Evolutionary conservation across 257 asterid species (phyloP).

Genomic region (Scutellaria barbata): DNA sequence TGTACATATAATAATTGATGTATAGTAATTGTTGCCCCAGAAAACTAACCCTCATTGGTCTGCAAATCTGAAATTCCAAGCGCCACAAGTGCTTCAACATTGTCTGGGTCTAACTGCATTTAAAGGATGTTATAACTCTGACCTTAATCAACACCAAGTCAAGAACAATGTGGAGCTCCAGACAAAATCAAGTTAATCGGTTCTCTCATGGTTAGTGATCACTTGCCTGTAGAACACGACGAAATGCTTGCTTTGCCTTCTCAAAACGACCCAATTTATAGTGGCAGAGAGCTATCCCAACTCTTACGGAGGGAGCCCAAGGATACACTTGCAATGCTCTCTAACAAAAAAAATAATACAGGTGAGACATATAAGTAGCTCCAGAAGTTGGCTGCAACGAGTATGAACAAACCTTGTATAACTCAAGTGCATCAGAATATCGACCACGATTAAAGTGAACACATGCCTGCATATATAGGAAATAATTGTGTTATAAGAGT

Average conservation of each 20-base stretch:
- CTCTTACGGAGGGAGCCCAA: conserved; percentile 84
- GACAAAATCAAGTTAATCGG: conserved; percentile 26
- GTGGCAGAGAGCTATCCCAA: conserved; percentile 94
- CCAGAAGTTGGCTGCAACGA: conserved; percentile 26
- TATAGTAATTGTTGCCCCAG: conserved; percentile 8
- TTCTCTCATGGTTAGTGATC: conserved; percentile 22
- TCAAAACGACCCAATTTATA: conserved; percentile 82
- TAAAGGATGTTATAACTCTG: conserved; percentile 36
- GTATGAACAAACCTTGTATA: conserved; percentile 74
- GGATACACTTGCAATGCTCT: conserved; percentile 91
- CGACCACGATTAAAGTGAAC: conserved; percentile 91
- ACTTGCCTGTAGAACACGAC: conserved; percentile 92
- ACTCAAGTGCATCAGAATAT: conserved; percentile 81
- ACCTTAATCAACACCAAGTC: conserved; percentile 22
- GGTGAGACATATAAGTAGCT: conserved; percentile 24
- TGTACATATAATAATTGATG: conserved; percentile 1
- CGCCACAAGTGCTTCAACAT: conserved; percentile 95
- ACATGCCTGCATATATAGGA: conserved; percentile 74
- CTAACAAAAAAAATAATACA: conserved; percentile 49
- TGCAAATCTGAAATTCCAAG: conserved; percentile 95
- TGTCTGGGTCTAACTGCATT: conserved; percentile 88
- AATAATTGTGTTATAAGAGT: conserved; percentile 30
- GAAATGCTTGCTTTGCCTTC: conserved; percentile 94
- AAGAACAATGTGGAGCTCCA: conserved; percentile 11
- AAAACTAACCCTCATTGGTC: conserved; percentile 74